Percentiles rank a stretch among this genome's conserved stretches.
phyloP scores from a whole-genome alignment of 495 filamentous ascomycete genomes.

The Penicillium angulare region DNA sequence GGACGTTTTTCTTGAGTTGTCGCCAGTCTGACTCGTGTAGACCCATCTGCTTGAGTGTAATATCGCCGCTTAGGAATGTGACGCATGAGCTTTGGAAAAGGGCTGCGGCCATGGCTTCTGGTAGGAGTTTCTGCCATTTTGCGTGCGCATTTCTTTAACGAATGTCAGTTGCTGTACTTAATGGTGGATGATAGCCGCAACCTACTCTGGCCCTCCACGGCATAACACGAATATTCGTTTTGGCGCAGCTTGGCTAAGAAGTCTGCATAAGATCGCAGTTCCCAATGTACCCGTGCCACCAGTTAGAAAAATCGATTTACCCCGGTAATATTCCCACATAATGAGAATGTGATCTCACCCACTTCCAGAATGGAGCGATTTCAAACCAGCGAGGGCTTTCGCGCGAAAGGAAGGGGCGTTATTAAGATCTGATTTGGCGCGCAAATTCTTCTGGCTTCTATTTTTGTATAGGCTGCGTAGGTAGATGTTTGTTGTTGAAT shows the following conservation, averaged over 20 bases:
- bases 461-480: no score
- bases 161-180: background rate
- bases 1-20: background rate
- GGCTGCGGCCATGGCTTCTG: background rate
- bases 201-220: background rate
- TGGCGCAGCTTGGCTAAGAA: background rate
- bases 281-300: background rate
- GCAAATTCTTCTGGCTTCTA: no score
- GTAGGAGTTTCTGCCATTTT: slow-evolving; percentile 1
- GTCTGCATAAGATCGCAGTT: background rate
- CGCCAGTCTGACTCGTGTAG: slow-evolving; percentile 1
- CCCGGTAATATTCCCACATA: slow-evolving; percentile 1
- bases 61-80: background rate
- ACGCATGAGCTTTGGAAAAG: background rate
- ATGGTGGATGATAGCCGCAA: background rate
- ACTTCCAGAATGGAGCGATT: no score
- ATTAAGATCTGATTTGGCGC: no score
- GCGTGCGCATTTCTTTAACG: background rate
- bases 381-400: no score
- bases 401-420: no score
- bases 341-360: background rate
- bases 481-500: background rate
- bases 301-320: background rate
- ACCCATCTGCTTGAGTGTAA: background rate
- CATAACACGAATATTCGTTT: background rate